Base-by-base conservation (phyloP, 768 basidiomycete genomes). In the Suillus sp. region DNA sequence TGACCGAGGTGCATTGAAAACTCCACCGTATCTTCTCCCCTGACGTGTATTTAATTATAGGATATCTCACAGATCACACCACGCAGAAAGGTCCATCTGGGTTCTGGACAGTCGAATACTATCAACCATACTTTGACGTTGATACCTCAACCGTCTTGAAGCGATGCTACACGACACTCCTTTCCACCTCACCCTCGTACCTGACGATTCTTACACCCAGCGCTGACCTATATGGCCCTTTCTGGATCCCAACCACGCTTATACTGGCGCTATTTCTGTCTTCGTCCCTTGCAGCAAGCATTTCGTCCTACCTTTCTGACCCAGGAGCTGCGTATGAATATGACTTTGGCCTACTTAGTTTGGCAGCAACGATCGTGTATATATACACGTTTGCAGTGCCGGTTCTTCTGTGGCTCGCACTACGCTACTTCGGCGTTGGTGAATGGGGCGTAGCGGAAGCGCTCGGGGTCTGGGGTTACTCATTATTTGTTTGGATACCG, bases 231-330 rank as follows among this genome's bases (percentile, higher is more conserved):
- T 91, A 92, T 72, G 96, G 96, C 0, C 95, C 96, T 1, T 98
- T 99, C 80, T 99, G 96, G 96, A 94, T 96, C 0, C 84, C 97
- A 42, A 96, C 95, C 1, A 99, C 96, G 1, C 86, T 99, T 65
- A 90, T 97, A 50, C 93, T 99, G 72, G 83, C 90, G 0, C 87
- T 98, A 64, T 98, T 96, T 80, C 86, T 97, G 63, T 96, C 92
- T 30, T 97, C 96, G 1, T 95, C 93, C 38, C 88, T 99, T 43
- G 93, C 90, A 9, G 88, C 93, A 18, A 93, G 93, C 54, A 90
- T 99, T 67, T 81, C 90, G 2, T 84, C 87, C n/a, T 98, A 95
- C 77, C 85, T 98, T 45, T 91, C 92, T 34, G 77, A 83, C 30
- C 78, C 83, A 3, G 79, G 75, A 2, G 69, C 78, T 25, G 80